Base-by-base conservation (phyloP, 2,329 filamentous ascomycete genomes). In the Trichoderma endophyticum region DNA sequence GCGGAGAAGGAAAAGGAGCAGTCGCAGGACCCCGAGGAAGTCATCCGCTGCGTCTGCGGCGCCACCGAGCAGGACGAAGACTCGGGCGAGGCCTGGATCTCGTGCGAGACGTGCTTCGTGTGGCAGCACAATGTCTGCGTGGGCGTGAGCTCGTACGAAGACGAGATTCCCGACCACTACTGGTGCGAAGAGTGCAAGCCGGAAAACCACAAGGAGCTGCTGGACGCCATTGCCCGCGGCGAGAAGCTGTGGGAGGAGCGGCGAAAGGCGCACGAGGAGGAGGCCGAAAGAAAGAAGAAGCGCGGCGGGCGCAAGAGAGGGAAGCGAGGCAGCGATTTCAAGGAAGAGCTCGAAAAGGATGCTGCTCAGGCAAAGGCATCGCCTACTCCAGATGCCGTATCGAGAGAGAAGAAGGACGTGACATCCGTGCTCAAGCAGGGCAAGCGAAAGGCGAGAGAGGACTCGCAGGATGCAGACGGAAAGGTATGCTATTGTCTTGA, bases 61-160 rank as follows among this genome's bases (percentile, higher is more conserved):
- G 92, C 93, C 72, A 93, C 93, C 59, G 92, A 93, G 76, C 92
- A 94, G 75, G 92, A 95, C 73, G 93, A 95, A 76, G 93, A 97
- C 76, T 91, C 93, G 15, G 93, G 92, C 75, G 92, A 96, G 77
- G 91, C 94, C 67, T 98, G 97, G 94, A 97, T 99, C 78, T 94
- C 93, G 73, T 99, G 96, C 84, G 96, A 99, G 81, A 89, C 89
- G 61, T 99, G 96, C 82, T 90, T 90, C 63, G 95, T 92, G 56
- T 99, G 96, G 96, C 96, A 99, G 82, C 96, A 99, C 82, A 98
- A 98, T 78, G 91, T 97, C 74, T 99, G 96, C 80, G 93, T 99
- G 86, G 94, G 93, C 68, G 89, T 98, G 79, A 90, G 88, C 77
- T 90, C 91, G 61, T 94, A 93, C 76, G 89, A 91, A 36, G 92